Base-by-base conservation (phyloP, 345 rosid species). In the Pistacia integerrima region DNA sequence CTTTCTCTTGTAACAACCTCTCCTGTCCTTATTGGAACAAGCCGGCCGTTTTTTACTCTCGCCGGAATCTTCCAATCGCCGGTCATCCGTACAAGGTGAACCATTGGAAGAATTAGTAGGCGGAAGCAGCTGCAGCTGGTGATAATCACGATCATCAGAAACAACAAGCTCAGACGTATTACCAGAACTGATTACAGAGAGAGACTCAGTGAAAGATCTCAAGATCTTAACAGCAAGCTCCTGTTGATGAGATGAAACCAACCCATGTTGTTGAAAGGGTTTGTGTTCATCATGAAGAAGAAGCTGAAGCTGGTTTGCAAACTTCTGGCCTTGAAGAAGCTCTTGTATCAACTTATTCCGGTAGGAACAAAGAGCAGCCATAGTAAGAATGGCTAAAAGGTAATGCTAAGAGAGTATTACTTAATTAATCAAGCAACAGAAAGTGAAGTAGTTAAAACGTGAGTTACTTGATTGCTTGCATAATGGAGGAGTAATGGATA, bases 1-100 rank as follows among this genome's bases (percentile, higher is more conserved):
- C 98, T 87, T 89, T 85, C 98, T 90, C 83, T 91, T 93, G 88
- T 94, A 87, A 80, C 88, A 85, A 3, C 97, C 98, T 70, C 97
- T 87, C 78, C 64, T 87, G 25, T 82, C 89, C 80, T 81, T 25
- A 25, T 25, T 85, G 54, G 77, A 14, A 41, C 10, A 0, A 62
- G 74, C 70, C 44, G 73, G 51, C 44, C 78, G 87, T 84, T 87
- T 92, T 80, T 74, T 84, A 78, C 89, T 85, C 78, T 85, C 84
- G 7, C 91, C 87, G 74, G 90, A 92, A 76, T 88, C 89, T 55
- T 86, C 89, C 69, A 81, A 81, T 70, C 81, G 81, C 74, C 86
- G 84, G 76, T 72, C 86, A 52, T 76, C 78, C 25, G 79, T 79
- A 18, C 82, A 81, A 30, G 81, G 41, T 4, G 71, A 73, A 74